Base-by-base conservation (phyloP, 73 alveolate species). In the Paramecium pentaurelia region DNA sequence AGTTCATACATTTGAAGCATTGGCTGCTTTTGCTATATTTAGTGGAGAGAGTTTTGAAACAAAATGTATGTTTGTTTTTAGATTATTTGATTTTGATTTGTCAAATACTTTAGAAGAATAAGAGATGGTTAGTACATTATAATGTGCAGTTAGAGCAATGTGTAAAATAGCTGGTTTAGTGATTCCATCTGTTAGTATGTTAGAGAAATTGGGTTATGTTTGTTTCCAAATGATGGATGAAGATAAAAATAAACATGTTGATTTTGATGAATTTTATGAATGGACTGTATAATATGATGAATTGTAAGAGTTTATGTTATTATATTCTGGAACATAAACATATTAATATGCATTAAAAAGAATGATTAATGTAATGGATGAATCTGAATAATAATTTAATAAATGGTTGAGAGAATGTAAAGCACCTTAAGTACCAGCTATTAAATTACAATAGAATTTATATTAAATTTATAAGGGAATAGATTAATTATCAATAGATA, bases 11-110 rank as follows among this genome's bases (percentile, higher is more conserved):
- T 88, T 71, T 88, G 94, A 88, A 71, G 86, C 91, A 18, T 32
- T 88, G 9, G 94, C 94, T 18, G 86, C 91, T 38, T 88, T 88
- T 45, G 89, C 94, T 20, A 71, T 88, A 71, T 88, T 88, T 71
- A 88, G 94, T 88, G 94, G 94, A 25, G 94, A 88, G 54, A 88
- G 88, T 30, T 88, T 70, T 30, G 94, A 88, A 58, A 71, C 58
- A 9, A 88, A 88, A 71, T 71, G 86, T 32, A 32, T 71, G 87
- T 88, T 88, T 71, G 90, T 88, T 2, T 88, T 71, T 68, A 22
- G 94, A 5, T 49, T 88, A 25, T 88, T 88, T 71, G 94, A 88
- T 71, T 88, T 88, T 71, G 94, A 88, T 88, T 54, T 58, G 16
- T 88, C 94, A 71, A 88, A 88, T 30, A 70, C 94, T 12, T 37